A percentile compares a stretch with the other conserved stretches of the same genome.
These are phyloP conservation scores for Amanita inopinata DNA, from an alignment of 768 basidiomycete species.

Conservation along the genomic window DNA sequence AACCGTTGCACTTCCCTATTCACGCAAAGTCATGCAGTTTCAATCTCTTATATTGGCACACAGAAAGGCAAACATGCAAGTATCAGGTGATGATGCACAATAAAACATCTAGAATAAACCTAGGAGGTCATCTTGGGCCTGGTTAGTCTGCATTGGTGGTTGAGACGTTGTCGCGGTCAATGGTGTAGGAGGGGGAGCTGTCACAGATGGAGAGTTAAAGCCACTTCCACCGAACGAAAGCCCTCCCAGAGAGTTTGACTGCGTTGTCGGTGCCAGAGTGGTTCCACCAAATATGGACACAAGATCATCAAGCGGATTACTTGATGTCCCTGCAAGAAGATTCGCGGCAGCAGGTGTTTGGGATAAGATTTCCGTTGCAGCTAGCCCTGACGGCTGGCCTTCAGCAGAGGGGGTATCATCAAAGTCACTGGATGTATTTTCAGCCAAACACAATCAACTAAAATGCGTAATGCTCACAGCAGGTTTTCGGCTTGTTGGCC, in stretches of 20 bases:
- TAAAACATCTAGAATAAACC: slow-evolving; percentile 40
- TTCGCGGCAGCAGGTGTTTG: slow-evolving; percentile 67
- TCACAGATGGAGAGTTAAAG: slow-evolving; percentile 17
- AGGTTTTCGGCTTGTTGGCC: slow-evolving; percentile 94
- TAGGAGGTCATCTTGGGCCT: slow-evolving; percentile 38
- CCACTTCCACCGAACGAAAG: slow-evolving; percentile 16
- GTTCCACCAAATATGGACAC: slow-evolving; percentile 79
- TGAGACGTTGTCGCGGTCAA: slow-evolving; percentile 13
- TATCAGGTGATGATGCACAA: too few relatives aligned
- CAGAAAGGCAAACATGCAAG: too few relatives aligned
- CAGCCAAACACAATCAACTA: not conserved
- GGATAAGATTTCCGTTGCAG: slow-evolving; percentile 65
- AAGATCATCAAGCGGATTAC: slow-evolving; percentile 87
- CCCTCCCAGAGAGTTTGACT: slow-evolving; percentile 11
- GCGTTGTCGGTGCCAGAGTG: slow-evolving; percentile 9
- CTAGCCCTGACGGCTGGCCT: slow-evolving; percentile 63
- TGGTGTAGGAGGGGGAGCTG: slow-evolving; percentile 20
- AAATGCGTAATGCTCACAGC: slow-evolving; percentile 33
- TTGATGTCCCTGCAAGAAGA: slow-evolving; percentile 68
- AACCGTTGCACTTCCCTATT: too few relatives aligned
- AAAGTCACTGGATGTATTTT: slow-evolving; percentile 48
- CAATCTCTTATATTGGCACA: too few relatives aligned
- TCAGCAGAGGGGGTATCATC: slow-evolving; percentile 59
- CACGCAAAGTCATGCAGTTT: too few relatives aligned
- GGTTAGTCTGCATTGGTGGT: slow-evolving; percentile 19